Conservation (phyloP, 1,284 basidiomycete genomes). For the Vanrija sp. region DNA sequence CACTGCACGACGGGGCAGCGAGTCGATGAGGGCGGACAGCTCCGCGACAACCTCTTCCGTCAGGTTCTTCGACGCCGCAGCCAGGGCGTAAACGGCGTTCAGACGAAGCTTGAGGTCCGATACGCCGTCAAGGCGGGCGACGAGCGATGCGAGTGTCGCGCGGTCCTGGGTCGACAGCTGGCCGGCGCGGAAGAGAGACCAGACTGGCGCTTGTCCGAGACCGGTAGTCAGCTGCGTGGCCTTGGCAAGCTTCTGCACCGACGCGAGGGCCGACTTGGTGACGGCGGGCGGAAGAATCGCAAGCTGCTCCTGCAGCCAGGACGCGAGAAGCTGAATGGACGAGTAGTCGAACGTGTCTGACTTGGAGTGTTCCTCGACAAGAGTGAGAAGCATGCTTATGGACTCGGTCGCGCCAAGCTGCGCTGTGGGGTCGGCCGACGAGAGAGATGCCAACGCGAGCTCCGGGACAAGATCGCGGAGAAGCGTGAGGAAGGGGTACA, state of each 20-base stretch:
- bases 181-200: conserved; percentile 46
- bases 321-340: conserved; percentile 48
- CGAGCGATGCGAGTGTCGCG: conserved; percentile 2
- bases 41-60: conserved; percentile 4
- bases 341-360: conserved; percentile 49
- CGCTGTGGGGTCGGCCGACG: not conserved
- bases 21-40: conserved; percentile 13
- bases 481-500: conserved; percentile 30
- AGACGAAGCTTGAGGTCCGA: conserved; percentile 10
- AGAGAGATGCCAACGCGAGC: not conserved
- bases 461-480: conserved; percentile 19
- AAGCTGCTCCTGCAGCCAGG: conserved; percentile 40
- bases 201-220: conserved; percentile 49
- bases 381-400: conserved; percentile 2
- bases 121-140: conserved; percentile 5
- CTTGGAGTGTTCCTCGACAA: conserved; percentile 40
- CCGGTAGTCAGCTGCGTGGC: conserved; percentile 45
- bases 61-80: conserved; percentile 3
- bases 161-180: conserved; percentile 10
- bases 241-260: conserved; percentile 27
- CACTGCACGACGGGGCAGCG: conserved; percentile 6
- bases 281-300: conserved; percentile 13
- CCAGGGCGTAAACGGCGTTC: conserved; percentile 19
- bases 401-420: conserved; percentile 6
- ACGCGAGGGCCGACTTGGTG: conserved; percentile 9